Evolutionary conservation across 225 moss, liverwort and hornwort genomes (phyloP), one percentile per base, ranked within the genome.

Genomic region (Polytrichum commune): DNA sequence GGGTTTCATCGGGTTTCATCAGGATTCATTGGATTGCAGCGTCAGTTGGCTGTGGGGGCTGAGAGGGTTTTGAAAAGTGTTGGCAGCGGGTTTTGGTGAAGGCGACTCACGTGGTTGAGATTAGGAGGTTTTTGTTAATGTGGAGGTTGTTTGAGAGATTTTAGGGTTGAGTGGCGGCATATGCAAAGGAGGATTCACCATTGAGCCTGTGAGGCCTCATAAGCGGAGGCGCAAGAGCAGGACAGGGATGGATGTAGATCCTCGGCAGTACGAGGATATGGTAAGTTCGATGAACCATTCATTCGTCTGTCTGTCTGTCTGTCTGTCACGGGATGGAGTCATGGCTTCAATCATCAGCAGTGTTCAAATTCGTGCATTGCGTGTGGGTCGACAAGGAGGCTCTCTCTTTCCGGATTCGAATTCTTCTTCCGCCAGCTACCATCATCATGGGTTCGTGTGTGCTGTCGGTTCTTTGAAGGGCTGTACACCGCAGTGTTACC

Each of bases 231-330:
- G 75, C 53, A 77, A 73, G 79, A 77, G 66, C 18, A 35, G 66
- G 70, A 77, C 76, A 87, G 81, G 81, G 79, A 87, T 87, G 87
- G 87, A 87, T 82, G 84, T 81, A 72, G 84, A 87, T 75, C 81
- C 87, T 74, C 84, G 84, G 19, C 78, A 74, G 22, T 84, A 79
- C 76, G 87, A 87, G 55, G 84, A 84, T 75, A 65, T 87, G 84
- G 87, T 87, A 84, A 8, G 74, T 22, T 55, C 69, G 13, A 38
- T 5, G 19, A 54, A 24, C 19, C 28, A 54, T 46, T 13, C 27
- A 46, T 53, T 26, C 28, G 29, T 5, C 30, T 20, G 22, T 60
- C 60, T 19, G n/a, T 60, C 22, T 58, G n/a, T 57, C 19, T n/a
- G 19, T 9, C 35, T 29, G 29, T 32, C 32, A 32, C 32, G 1